Evolutionary conservation across 2,329 filamentous ascomycete genomes (phyloP), one percentile per base, ranked within the genome.

Genomic region (Pleoardoris graminearum): DNA sequence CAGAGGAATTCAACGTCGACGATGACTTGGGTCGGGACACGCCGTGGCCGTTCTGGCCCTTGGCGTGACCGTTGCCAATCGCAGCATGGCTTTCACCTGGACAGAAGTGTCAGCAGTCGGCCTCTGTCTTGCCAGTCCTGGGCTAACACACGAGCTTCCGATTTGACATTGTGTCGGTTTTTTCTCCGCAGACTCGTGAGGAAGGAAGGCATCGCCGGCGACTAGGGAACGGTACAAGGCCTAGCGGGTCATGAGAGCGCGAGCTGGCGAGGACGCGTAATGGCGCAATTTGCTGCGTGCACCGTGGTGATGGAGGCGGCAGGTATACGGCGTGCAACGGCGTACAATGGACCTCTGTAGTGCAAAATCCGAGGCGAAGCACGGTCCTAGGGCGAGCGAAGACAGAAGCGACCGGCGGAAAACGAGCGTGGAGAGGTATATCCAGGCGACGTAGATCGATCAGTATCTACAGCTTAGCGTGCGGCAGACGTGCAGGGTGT

Each of bases 171-270:
- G 55, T 86, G 83, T 72, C 81, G 87, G 51, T 89, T 94, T 63
- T 87, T 86, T 63, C 90, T 85, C 63, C 90, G 88, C 51, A 96
- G 76, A 68, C 88, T 85, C 74, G 85, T 90, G 65, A 94, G 80
- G 68, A 95, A 90, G 37, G 86, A 77, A 68, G 76, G 76, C 76
- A 79, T 79, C 39, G 52, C 56, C 44, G 35, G 47, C 54, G 41
- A 48, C 25, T 50, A 21, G 54, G 56, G 47, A 30, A 21, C 19
- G 19, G 32, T 35, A 43, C 16, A 39, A 37, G 17, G 29, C n/a
- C 22, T 11, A 29, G 29, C 14, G 29, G n/a, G 32, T 55, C 53
- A 55, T 55, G 45, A 32, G 23, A 25, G 11, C 36, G 22, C 49
- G 51, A 58, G 50, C 19, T 56, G 48, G 32, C 45, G 32, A 52